phyloP scores from a whole-genome alignment of 176 grass and related monocot genomes.

The Oryza nivara region DNA sequence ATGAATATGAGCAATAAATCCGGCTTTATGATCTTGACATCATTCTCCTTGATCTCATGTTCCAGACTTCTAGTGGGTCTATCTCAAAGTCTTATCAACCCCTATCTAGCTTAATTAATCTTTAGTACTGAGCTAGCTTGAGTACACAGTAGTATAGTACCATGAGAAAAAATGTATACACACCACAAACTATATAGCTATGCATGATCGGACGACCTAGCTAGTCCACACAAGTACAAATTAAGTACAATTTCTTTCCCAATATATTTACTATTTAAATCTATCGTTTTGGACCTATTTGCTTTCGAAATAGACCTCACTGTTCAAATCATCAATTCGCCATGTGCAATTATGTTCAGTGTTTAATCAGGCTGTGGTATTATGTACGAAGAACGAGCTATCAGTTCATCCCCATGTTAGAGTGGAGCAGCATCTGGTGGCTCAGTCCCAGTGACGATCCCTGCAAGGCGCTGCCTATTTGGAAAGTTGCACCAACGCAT shows the following conservation, averaged over 20 bases:
- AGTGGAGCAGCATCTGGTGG: conserved; percentile 67
- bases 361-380: conserved; percentile 1
- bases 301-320: neutral
- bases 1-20: conserved; percentile 12
- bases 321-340: conserved; percentile 31
- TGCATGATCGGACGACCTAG: conserved; percentile 11
- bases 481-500: conserved; percentile 61
- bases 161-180: conserved; percentile 47
- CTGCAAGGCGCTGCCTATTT: conserved; percentile 53
- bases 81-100: conserved; percentile 27
- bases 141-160: conserved; percentile 9
- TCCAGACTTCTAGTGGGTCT: conserved; percentile 4
- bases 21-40: conserved; percentile 9
- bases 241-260: conserved; percentile 31
- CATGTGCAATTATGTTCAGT: conserved; percentile 8
- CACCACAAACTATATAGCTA: conserved; percentile 48
- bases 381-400: neutral
- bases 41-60: neutral
- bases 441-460: conserved; percentile 33
- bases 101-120: conserved; percentile 27
- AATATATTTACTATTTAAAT: conserved; percentile 35
- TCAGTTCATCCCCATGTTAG: conserved; percentile 62
- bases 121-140: conserved; percentile 15
- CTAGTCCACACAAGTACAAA: conserved; percentile 33
- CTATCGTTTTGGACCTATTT: conserved; percentile 22